Conservation (phyloP, 345 rosid species). For the Excoecaria cochinchinensis region DNA sequence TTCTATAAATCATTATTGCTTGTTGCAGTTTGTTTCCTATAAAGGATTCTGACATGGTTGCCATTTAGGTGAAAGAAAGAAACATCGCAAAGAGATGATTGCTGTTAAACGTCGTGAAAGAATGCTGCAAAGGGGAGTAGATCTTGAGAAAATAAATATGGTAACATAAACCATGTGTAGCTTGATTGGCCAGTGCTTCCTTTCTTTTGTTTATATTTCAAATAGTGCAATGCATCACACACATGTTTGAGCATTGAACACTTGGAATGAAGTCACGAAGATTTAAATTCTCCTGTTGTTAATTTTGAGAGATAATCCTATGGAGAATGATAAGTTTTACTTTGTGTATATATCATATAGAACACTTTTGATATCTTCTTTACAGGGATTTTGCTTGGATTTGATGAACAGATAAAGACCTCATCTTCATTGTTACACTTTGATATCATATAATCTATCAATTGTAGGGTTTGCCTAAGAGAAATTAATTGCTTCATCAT, state of each 20-base stretch:
- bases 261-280: not conserved
- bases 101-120: constrained; percentile 76
- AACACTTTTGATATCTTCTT: not conserved
- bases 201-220: not conserved
- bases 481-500: constrained; percentile 20
- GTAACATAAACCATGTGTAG: constrained; percentile 25
- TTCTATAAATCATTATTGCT: not conserved
- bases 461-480: not conserved
- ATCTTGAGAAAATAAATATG: constrained; percentile 65
- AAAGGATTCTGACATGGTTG: constrained; percentile 8
- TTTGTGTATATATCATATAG: not conserved
- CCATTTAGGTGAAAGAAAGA: constrained; percentile 72
- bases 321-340: not conserved
- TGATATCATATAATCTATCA: not conserved
- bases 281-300: not conserved
- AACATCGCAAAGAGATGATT: constrained; percentile 72
- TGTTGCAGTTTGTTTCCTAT: constrained; percentile 3
- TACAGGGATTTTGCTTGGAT: not conserved
- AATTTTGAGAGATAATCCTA: not conserved
- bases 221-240: not conserved
- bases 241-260: not conserved
- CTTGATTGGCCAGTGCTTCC: constrained; percentile 1
- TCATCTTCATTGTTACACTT: not conserved
- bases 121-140: constrained; percentile 77
- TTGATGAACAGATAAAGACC: not conserved